phyloP scores from a whole-genome alignment of 257 asterid species.

The Rauvolfia tetraphylla region DNA sequence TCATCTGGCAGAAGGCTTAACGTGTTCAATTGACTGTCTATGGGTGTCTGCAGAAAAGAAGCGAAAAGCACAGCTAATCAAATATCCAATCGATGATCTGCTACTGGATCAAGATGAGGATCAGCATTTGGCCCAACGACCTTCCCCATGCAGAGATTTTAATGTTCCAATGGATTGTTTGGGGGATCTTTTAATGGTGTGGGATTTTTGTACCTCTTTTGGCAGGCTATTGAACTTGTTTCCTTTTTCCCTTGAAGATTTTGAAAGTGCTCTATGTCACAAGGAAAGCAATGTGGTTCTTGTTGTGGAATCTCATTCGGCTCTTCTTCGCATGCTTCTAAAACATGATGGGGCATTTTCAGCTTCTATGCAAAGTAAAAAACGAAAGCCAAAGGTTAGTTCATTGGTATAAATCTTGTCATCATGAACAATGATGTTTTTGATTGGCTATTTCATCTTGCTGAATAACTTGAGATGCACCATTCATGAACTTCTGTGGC shows the following conservation, averaged over 20 bases:
- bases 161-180: slow-evolving; percentile 72
- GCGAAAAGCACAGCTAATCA: slow-evolving; percentile 41
- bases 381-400: slow-evolving; percentile 70
- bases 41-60: slow-evolving; percentile 40
- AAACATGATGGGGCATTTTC: slow-evolving; percentile 59
- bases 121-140: slow-evolving; percentile 51
- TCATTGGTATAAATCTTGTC: neutral
- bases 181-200: slow-evolving; percentile 84
- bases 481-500: neutral
- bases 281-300: slow-evolving; percentile 72
- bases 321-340: slow-evolving; percentile 72
- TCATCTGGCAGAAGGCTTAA: neutral
- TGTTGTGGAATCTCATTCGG: slow-evolving; percentile 67
- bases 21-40: neutral
- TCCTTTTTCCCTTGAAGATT: slow-evolving; percentile 91
- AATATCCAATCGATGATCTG: slow-evolving; percentile 86
- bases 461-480: neutral
- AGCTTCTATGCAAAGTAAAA: slow-evolving; percentile 44
- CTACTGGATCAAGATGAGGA: slow-evolving; percentile 61
- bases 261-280: slow-evolving; percentile 76
- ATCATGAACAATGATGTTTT: neutral
- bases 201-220: slow-evolving; percentile 85
- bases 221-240: slow-evolving; percentile 66
- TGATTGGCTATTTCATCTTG: neutral
- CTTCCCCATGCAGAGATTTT: slow-evolving; percentile 65